Evolutionary conservation across 768 basidiomycete genomes (phyloP), one percentile per base, ranked within the genome.

Genomic region (Ramaria rubella): DNA sequence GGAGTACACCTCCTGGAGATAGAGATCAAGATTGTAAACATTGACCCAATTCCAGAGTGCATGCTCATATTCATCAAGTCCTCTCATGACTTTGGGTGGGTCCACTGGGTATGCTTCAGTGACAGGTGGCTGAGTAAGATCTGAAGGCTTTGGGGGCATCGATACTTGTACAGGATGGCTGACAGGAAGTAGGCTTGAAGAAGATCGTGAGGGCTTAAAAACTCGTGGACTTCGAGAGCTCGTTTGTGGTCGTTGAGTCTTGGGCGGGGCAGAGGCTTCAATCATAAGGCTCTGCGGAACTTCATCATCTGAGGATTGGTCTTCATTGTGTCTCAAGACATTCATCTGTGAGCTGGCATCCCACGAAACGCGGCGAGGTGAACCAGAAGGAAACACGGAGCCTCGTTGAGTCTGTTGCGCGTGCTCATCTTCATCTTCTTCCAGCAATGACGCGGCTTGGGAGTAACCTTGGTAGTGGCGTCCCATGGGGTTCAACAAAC

Each of bases 31-130:
- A 67, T 99, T 97, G 67, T 93, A 92, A 12, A 98, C 93, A 67
- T 99, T 99, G 58, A 97, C 93, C 96, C 96, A 99, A 57, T 90
- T 88, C 96, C 96, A 99, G 48, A 98, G 70, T 1, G 96, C 96
- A 58, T 84, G 85, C 69, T 99, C 94, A 65, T 90, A 85, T 12
- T 83, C 82, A 64, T 93, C 87, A 44, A 93, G 68, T 8, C 90
- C 87, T 50, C 82, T 79, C 78, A 84, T 80, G 42, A 72, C 76
- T 17, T 61, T 52, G 17, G 65, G 63, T 21, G 61, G 60, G 7
- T 61, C 49, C 21, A 54, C 65, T 15, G 54, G 64, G 29, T 60
- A 53, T 21, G 69, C 69, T 23, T 80, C 75, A 19, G 68, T 60
- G 52, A 80, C 76, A 15, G 31, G 44, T 19, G 27, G 44, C 14